Percentiles rank a stretch among this genome's conserved stretches.
These are phyloP conservation scores for Verticillium dahliae DNA, from an alignment of 2,329 filamentous ascomycete species.

Conservation along the genomic window DNA sequence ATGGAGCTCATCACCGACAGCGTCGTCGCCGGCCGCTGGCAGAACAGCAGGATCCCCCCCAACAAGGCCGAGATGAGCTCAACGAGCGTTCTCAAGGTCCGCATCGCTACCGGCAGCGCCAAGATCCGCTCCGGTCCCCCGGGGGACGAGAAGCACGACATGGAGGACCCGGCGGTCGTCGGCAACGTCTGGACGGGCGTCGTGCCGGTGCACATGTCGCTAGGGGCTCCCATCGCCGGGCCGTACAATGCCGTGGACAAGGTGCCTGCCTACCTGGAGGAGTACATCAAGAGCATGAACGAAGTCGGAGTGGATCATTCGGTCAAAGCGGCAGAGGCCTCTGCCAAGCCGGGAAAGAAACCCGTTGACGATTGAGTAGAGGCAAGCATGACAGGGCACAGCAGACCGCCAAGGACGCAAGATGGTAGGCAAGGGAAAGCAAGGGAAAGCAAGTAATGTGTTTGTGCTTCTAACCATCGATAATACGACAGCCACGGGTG, in stretches of 20 bases:
- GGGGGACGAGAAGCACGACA: slow-evolving; percentile 43
- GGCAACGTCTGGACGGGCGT: slow-evolving; percentile 48
- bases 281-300: slow-evolving; percentile 33
- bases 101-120: slow-evolving; percentile 63
- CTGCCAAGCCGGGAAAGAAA: neutral
- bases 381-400: neutral
- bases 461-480: too few species aligned
- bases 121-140: slow-evolving; percentile 66
- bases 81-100: slow-evolving; percentile 66
- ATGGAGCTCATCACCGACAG: slow-evolving; percentile 73
- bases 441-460: too few species aligned
- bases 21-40: slow-evolving; percentile 64
- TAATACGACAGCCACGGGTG: too few species aligned
- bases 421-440: too few species aligned
- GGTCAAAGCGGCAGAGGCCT: slow-evolving; percentile 11
- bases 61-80: slow-evolving; percentile 67
- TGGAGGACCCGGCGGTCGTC: slow-evolving; percentile 33
- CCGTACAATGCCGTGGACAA: slow-evolving; percentile 51
- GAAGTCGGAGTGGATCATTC: slow-evolving; percentile 14
- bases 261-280: slow-evolving; percentile 55
- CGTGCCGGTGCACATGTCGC: slow-evolving; percentile 54
- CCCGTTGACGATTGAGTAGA: neutral
- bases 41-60: slow-evolving; percentile 62
- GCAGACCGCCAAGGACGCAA: too few species aligned
- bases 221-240: slow-evolving; percentile 58